Base-by-base conservation (phyloP, 225 moss, liverwort and hornwort genomes). In the Lunularia cruciata region DNA sequence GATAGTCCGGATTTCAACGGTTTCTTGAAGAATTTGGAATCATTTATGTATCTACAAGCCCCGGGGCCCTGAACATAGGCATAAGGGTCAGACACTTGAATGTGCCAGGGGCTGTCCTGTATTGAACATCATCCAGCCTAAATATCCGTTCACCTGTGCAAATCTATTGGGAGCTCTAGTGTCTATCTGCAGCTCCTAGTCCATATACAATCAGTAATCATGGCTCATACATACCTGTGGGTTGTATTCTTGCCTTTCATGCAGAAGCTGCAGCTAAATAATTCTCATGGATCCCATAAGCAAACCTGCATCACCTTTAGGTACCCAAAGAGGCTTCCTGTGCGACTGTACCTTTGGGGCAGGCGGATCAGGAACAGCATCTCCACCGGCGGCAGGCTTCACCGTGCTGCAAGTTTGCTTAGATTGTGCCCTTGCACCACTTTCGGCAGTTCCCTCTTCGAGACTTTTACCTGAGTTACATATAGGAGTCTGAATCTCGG, bases 251-350 rank as follows among this genome's bases (percentile, higher is more conserved):
- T 23, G 37, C 19, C 0, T 39, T 39, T 25, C n/a, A n/a, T n/a
- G 35, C 6, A 33, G 16, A 14, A 14, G n/a, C 15, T n/a, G 2
- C 57, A 34, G 12, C 38, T 60, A 5, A 5, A 2, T 20, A 39
- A 15, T 40, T 25, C 37, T 39, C 23, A 40, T 13, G 5, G 61
- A 20, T 8, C 74, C 65, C 78, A 79, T 79, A 8, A 79, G 48
- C 45, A 79, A 60, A 34, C 74, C 78, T 23, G 78, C 78, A 70
- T 79, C 78, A 65, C 78, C 78, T 60, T 65, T 70, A 2, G 78
- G 78, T 37, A 70, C 26, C 78, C 78, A 79, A 49, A 74, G 34
- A 13, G 78, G 70, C 57, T 79, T 79, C 48, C 70, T 64, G 23
- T 74, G 69, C 37, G 36, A 31, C 36, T 62, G 40, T 10, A 57